Percentiles rank a stretch among this genome's conserved stretches.
These are phyloP conservation scores for Leishmania mexicana DNA, from an alignment of 208 protist species.

Conservation along the genomic window DNA sequence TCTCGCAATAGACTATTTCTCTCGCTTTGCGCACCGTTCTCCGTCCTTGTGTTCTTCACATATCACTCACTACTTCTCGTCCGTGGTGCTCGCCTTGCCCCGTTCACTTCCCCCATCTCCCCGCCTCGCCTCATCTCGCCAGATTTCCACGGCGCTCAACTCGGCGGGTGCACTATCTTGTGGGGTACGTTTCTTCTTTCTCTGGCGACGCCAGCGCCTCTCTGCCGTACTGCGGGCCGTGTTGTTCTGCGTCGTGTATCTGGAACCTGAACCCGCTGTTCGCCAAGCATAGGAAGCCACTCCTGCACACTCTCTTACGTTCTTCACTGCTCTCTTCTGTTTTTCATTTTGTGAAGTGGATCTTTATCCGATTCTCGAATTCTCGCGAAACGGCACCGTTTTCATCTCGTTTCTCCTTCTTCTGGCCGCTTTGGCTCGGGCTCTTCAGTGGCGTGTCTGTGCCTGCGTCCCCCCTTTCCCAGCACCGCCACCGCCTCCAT, in stretches of 20 bases:
- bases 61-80: not conserved
- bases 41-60: not conserved
- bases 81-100: slow-evolving; percentile 2
- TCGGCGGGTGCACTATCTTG: not conserved
- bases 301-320: not conserved
- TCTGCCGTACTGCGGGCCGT: not conserved
- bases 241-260: not conserved
- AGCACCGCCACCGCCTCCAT: no score
- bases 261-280: no score
- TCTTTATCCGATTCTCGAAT: not conserved
- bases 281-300: not conserved
- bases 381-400: not conserved
- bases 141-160: not conserved
- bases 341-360: not conserved
- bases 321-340: not conserved
- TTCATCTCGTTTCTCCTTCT: not conserved
- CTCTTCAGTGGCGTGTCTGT: no score
- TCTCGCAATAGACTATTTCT: not conserved
- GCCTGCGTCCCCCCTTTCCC: no score
- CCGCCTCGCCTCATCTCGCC: not conserved
- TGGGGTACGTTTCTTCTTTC: not conserved
- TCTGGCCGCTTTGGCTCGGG: no score
- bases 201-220: not conserved
- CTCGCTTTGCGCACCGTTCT: not conserved
- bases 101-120: not conserved